Conservation (phyloP, 164 flowering plant species). For the Kalanchoe fedtschenkoi region DNA sequence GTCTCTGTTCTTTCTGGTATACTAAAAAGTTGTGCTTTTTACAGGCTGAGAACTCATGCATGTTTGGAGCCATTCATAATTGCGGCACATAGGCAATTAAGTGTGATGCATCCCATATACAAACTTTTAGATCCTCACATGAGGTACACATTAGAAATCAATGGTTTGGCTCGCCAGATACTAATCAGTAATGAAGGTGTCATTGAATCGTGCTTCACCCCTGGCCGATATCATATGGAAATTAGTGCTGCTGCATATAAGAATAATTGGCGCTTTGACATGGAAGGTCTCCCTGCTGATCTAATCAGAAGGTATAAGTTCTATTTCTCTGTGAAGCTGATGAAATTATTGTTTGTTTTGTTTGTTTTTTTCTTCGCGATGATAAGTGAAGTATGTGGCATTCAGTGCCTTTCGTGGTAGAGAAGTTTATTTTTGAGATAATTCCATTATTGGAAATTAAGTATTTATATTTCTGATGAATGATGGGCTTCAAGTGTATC, state of each 20-base stretch:
- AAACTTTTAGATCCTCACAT: slow-evolving; percentile 96
- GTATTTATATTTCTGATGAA: background rate
- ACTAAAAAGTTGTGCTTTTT: background rate
- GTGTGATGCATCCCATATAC: slow-evolving; percentile 89
- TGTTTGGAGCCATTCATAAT: slow-evolving; percentile 74
- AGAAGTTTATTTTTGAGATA: background rate
- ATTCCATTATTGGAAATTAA: background rate
- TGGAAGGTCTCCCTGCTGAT: slow-evolving; percentile 77
- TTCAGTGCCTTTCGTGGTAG: background rate
- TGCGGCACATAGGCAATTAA: slow-evolving; percentile 83
- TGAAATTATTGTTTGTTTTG: background rate
- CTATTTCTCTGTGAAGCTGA: background rate
- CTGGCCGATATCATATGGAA: slow-evolving; percentile 80
- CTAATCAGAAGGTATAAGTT: slow-evolving; percentile 59
- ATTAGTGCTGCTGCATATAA: slow-evolving; percentile 74
- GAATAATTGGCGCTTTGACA: slow-evolving; percentile 70
- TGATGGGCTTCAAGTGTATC: background rate
- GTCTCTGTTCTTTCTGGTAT: background rate
- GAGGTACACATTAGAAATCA: slow-evolving; percentile 86
- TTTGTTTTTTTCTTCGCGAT: background rate
- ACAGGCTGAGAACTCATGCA: slow-evolving; percentile 86
- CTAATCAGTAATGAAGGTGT: slow-evolving; percentile 78
- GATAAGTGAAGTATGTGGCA: background rate
- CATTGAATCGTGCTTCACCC: slow-evolving; percentile 79
- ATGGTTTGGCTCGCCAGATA: slow-evolving; percentile 71